A percentile compares a stretch with the other conserved stretches of the same genome.
Evolutionary conservation across 148 eudicot species (phyloP).

Genomic region (Heliamphora exappendiculata): DNA sequence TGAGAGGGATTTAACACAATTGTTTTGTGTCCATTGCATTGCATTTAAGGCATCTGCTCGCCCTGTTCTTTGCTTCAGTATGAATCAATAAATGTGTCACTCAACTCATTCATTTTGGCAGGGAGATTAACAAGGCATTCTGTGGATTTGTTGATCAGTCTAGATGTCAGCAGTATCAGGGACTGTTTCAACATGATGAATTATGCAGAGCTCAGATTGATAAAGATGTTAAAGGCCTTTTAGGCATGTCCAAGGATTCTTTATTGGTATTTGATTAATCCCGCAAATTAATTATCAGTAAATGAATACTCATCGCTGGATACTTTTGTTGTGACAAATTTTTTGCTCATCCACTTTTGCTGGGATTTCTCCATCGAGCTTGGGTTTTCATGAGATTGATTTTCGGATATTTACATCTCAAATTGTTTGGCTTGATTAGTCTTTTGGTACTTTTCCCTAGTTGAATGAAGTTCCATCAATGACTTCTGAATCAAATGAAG

Average conservation of each 20-base stretch:
- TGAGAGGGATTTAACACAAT: constrained; percentile 8
- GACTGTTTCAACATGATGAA: constrained; percentile 19
- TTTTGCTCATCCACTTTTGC: not conserved
- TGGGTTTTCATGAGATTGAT: not conserved
- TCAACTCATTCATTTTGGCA: constrained; percentile 21
- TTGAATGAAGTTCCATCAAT: constrained; percentile 1
- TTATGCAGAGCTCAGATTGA: constrained; percentile 10
- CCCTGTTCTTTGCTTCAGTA: not conserved
- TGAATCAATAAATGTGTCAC: not conserved
- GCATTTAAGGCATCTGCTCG: not conserved
- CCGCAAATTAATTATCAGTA: not conserved
- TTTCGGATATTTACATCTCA: not conserved
- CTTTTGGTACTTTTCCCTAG: constrained; percentile 12
- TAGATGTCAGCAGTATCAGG: constrained; percentile 30
- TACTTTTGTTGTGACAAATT: not conserved
- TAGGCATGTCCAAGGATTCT: constrained; percentile 18
- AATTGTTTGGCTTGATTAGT: constrained; percentile 12
- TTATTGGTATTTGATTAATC: constrained; percentile 22
- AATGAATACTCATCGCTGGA: not conserved
- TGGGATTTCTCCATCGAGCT: not conserved
- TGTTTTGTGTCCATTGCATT: not conserved
- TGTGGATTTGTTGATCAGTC: constrained; percentile 68
- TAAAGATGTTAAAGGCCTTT: constrained; percentile 16
- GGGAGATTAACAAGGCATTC: constrained; percentile 94
- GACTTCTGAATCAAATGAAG: constrained; percentile 17